Percentiles rank a stretch among this genome's conserved stretches.
phyloP scores from a whole-genome alignment of 2,329 filamentous ascomycete species.

The Pseudocercospora eumusae region DNA sequence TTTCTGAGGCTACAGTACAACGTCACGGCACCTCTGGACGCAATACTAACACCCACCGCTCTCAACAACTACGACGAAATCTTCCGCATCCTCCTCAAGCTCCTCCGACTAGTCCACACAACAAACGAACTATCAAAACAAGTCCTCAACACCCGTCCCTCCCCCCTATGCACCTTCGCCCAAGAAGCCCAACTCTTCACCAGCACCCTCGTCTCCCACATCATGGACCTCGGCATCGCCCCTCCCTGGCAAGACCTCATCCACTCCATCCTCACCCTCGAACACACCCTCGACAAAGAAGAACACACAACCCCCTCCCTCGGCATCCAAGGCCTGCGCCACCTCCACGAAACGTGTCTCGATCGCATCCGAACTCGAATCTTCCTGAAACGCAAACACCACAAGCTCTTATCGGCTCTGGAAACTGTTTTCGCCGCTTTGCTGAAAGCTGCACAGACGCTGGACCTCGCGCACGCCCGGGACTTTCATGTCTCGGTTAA shows the following conservation, averaged over 20 bases:
- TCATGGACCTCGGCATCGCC: constrained; percentile 75
- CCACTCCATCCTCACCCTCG: too few species aligned
- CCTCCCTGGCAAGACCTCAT: constrained; percentile 73
- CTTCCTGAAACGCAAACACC: too few species aligned
- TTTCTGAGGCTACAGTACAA: constrained; percentile 87
- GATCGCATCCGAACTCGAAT: too few species aligned
- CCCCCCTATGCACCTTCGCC: constrained; percentile 54
- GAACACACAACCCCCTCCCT: too few species aligned
- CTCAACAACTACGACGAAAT: constrained; percentile 81
- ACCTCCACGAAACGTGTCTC: too few species aligned
- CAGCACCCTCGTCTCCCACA: constrained; percentile 70
- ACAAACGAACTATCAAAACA: constrained; percentile 42
- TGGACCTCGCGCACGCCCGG: too few species aligned
- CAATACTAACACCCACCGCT: constrained; percentile 69
- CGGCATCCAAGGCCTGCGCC: too few species aligned
- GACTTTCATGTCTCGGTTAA: too few species aligned
- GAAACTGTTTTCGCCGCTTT: too few species aligned
- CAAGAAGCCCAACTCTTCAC: constrained; percentile 81
- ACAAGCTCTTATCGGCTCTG: too few species aligned
- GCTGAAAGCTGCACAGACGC: too few species aligned
- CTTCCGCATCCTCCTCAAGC: constrained; percentile 75
- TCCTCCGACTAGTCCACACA: constrained; percentile 69
- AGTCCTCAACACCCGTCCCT: constrained; percentile 3
- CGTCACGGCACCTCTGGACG: constrained; percentile 67
- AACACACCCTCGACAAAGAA: too few species aligned